phyloP scores from a whole-genome alignment of 139 green algal species.

The Coccomyxa sp. region DNA sequence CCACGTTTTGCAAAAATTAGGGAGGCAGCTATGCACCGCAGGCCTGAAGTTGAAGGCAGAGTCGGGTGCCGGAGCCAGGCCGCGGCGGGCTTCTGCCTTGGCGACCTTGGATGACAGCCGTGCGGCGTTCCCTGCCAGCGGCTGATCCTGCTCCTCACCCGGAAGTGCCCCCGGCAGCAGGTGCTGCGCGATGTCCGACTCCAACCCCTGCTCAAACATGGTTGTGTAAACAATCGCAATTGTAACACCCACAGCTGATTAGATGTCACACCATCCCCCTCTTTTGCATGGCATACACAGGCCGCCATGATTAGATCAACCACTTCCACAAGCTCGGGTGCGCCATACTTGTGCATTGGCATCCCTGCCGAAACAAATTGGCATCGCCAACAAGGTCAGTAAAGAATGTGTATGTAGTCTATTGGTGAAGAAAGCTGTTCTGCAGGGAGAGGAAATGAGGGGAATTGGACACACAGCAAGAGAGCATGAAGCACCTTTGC shows the following conservation, averaged over 20 bases:
- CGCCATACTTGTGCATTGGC: too few species aligned
- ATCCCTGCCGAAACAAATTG: too few species aligned
- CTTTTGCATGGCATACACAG: too few species aligned
- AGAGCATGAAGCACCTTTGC: not conserved
- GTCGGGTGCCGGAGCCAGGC: constrained; percentile 4
- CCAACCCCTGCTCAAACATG: not conserved
- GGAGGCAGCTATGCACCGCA: not conserved
- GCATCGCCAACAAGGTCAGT: too few species aligned
- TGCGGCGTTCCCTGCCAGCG: not conserved
- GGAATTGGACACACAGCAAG: not conserved
- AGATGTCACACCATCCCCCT: too few species aligned
- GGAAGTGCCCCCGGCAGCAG: too few species aligned
- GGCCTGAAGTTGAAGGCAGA: constrained; percentile 12
- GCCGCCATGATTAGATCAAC: too few species aligned
- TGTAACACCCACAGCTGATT: too few species aligned
- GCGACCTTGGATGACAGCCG: constrained; percentile 2
- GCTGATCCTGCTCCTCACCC: not conserved
- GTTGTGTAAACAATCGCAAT: not conserved
- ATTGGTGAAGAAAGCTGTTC: too few species aligned
- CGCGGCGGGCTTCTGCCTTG: not conserved
- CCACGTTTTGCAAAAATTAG: too few species aligned
- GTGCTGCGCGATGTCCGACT: not conserved
- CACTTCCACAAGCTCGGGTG: too few species aligned
- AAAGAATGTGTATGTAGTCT: too few species aligned
- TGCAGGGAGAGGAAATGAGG: not conserved